Evolutionary conservation across 768 basidiomycete species (phyloP), one percentile per base, ranked within the genome.

Genomic region (Clitopilus hobsonii): DNA sequence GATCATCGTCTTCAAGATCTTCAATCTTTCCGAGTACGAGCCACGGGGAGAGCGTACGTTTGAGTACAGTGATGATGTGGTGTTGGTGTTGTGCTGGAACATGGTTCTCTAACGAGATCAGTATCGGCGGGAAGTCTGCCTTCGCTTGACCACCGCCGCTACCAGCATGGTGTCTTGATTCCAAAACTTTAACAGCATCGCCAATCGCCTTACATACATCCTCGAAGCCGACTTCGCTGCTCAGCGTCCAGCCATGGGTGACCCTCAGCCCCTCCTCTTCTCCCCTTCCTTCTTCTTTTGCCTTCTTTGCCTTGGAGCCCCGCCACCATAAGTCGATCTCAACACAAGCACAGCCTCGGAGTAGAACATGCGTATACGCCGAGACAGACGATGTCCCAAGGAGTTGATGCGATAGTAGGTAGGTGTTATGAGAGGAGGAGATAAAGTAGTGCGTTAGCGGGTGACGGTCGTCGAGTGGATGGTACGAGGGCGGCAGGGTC

Each of bases 311-410:
- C 3, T 16, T 18, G n/a, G 41, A 45, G n/a, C n/a, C n/a, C n/a
- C 79, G 78, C 5, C 81, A 74, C 85, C 86, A 88, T 6, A 84
- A 84, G 58, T 88, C 85, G 50, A 86, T 83, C 62, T 88, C 85
- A 70, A 86, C 79, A 59, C 83, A 85, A 18, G 83, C 76, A 7
- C 76, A 80, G 49, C 74, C 70, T 5, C 77, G 73, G 27, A 67
- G 69, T 16, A 86, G 67, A 25, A 86, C 82, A 56, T 82, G 76
- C 2, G 71, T 77, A 60, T 88, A 88, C 0, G 74, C 77, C 3
- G 71, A 73, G 4, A 81, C 74, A 4, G 83, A 83, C 4, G 82
- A 68, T 30, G 71, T 71, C 5, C 84, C 85, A 14, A 82, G 65
- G 23, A 86, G 64, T 60, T 86, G 85, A 38, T 80, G 73, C 1